Evolutionary conservation across 495 filamentous ascomycete genomes (phyloP).

Genomic region (Penicillium odoratum): DNA sequence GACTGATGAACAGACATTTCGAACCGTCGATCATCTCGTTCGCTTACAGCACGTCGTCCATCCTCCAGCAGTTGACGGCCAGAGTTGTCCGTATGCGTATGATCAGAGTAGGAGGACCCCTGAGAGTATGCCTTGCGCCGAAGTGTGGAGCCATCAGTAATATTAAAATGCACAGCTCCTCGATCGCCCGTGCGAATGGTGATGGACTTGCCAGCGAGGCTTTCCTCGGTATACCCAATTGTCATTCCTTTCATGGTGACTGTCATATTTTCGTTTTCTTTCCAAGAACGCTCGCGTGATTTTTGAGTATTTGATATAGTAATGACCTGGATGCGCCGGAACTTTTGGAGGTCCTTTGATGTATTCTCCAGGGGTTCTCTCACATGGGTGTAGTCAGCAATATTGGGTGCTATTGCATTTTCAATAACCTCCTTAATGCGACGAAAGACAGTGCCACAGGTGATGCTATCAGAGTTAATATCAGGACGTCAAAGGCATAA

Average conservation of each 20-base stretch:
- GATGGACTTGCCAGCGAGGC: not conserved
- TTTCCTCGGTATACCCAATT: not conserved
- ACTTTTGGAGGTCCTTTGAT: not conserved
- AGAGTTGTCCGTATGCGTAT: too few relatives aligned
- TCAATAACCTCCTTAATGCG: not conserved
- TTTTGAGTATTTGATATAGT: not conserved
- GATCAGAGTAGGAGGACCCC: too few relatives aligned
- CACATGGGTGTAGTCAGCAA: not conserved
- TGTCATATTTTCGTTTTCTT: not conserved
- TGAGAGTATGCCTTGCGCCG: too few relatives aligned
- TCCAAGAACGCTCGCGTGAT: not conserved
- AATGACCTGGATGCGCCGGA: not conserved
- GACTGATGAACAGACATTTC: too few relatives aligned
- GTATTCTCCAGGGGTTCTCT: not conserved
- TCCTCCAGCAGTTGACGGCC: too few relatives aligned
- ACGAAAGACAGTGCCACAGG: conserved; percentile 1
- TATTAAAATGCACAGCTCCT: not conserved
- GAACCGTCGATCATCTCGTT: too few relatives aligned
- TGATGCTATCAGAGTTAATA: not conserved
- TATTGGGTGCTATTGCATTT: not conserved
- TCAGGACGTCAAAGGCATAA: not conserved
- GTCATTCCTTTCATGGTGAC: not conserved
- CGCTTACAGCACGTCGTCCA: too few relatives aligned
- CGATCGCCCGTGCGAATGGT: not conserved
- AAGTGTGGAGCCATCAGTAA: too few relatives aligned